phyloP scores from a whole-genome alignment of 2,329 filamentous ascomycete genomes.

The Phyllosticta paracitricarpa region DNA sequence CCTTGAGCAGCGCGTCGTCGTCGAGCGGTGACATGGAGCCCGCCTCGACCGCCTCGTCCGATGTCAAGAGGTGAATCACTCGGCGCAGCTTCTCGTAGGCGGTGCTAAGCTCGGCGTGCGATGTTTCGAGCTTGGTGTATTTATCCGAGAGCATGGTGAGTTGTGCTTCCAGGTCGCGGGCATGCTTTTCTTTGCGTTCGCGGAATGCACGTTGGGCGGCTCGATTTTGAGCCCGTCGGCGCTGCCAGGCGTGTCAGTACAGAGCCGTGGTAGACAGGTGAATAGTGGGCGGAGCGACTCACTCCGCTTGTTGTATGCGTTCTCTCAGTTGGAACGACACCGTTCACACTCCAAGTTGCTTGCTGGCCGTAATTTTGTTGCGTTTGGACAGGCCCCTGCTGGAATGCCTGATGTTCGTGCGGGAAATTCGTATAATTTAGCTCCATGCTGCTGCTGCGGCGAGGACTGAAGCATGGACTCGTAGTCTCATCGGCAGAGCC shows the following conservation, averaged over 20 bases:
- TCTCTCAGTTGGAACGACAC: slow-evolving; percentile 16
- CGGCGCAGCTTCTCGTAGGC: slow-evolving; percentile 31
- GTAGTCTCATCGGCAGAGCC: slow-evolving; percentile 26
- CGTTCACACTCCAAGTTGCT: neutral
- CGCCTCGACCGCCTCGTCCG: slow-evolving; percentile 21
- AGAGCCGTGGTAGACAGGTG: neutral
- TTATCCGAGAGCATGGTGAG: slow-evolving; percentile 45
- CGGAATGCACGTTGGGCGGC: slow-evolving; percentile 53
- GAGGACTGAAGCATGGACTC: neutral
- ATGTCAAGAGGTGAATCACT: slow-evolving; percentile 1
- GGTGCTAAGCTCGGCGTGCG: slow-evolving; percentile 36
- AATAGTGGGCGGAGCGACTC: slow-evolving; percentile 12
- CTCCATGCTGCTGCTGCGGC: neutral
- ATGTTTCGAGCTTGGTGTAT: slow-evolving; percentile 46
- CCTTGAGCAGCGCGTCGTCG: slow-evolving; percentile 13
- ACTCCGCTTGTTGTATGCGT: slow-evolving; percentile 31
- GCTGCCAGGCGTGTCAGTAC: slow-evolving; percentile 24
- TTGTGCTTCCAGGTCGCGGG: slow-evolving; percentile 51
- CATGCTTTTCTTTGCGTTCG: slow-evolving; percentile 55
- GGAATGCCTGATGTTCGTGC: neutral
- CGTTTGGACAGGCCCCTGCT: neutral
- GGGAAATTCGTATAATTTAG: neutral
- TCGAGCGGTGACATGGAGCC: slow-evolving; percentile 24
- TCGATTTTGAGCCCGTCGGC: slow-evolving; percentile 50
- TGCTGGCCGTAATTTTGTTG: neutral